Conservation (phyloP, 306 rosid species). For the Lathyrus tuberosus region DNA sequence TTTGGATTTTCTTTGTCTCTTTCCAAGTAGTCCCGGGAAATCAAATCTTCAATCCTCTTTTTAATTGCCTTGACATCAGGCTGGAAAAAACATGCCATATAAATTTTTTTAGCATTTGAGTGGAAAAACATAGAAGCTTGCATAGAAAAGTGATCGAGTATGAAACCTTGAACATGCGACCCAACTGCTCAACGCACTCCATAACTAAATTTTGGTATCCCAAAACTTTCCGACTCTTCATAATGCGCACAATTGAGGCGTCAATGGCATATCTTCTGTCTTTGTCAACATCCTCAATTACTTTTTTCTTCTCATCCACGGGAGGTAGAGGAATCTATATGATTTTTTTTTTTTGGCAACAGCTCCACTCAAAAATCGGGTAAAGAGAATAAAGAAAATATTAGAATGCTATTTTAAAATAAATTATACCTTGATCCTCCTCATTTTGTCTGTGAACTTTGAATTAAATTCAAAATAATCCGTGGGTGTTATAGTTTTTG, state of each 20-base stretch:
- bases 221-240: constrained; percentile 87
- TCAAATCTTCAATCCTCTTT: constrained; percentile 93
- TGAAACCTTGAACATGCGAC: constrained; percentile 89
- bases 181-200: constrained; percentile 95
- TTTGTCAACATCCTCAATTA: constrained; percentile 88
- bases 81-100: constrained; percentile 44
- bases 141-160: constrained; percentile 14
- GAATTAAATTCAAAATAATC: constrained; percentile 84
- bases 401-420: not conserved
- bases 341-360: not conserved
- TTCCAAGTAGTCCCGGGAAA: constrained; percentile 93
- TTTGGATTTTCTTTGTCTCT: constrained; percentile 91
- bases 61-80: constrained; percentile 93
- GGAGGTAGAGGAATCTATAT: constrained; percentile 95
- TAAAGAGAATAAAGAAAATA: constrained; percentile 6
- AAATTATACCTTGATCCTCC: constrained; percentile 81
- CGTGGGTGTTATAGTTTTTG: constrained; percentile 59
- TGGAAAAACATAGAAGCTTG: constrained; percentile 13
- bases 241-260: constrained; percentile 91
- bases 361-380: constrained; percentile 16
- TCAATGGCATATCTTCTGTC: constrained; percentile 96
- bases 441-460: constrained; percentile 87
- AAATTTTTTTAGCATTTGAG: constrained; percentile 12
- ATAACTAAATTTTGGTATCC: constrained; percentile 81
- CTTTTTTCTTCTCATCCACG: constrained; percentile 93